Evolutionary conservation across 176 grass and related monocot species (phyloP).

Genomic region (Sorghum bicolor): Sorghum_bicolor_NCBIv3 NC_012878.2:53616001-53616500

Average conservation of each 20-base stretch:
- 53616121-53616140: constrained; percentile 83
- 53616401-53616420: constrained; percentile 64
- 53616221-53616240: constrained; percentile 85
- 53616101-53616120: constrained; percentile 83
- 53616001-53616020: constrained; percentile 90
- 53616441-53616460: constrained; percentile 64
- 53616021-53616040: constrained; percentile 98
- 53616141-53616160: constrained; percentile 78
- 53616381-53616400: neutral
- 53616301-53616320: constrained; percentile 32
- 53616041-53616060: constrained; percentile 88
- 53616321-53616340: constrained; percentile 72
- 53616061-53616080: constrained; percentile 86
- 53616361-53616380: constrained; percentile 78
- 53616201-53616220: constrained; percentile 71
- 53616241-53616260: constrained; percentile 99
- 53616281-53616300: constrained; percentile 91
- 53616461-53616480: constrained; percentile 53
- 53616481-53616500: constrained; percentile 59
- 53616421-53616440: constrained; percentile 59
- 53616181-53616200: constrained; percentile 82
- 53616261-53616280: constrained; percentile 86
- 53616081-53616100: constrained; percentile 80
- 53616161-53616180: constrained; percentile 86
- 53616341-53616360: constrained; percentile 87